phyloP scores from a whole-genome alignment of 2,329 filamentous ascomycete species.

The Lachnellula willkommii region DNA sequence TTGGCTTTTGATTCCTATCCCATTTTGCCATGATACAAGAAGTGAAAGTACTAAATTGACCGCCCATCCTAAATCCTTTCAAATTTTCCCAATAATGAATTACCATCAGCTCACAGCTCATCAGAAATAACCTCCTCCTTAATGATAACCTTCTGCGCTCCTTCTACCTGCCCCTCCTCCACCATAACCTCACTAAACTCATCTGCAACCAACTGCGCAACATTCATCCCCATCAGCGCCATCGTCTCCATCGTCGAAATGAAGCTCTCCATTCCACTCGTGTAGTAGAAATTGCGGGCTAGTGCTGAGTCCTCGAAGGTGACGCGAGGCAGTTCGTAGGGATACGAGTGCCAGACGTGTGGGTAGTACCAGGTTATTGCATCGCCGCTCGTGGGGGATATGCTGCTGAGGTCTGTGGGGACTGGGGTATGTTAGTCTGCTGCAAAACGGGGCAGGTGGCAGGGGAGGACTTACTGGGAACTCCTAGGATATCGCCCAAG shows the following conservation, averaged over 20 bases:
- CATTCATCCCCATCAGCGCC: conserved; percentile 83
- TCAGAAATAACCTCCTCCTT: neutral
- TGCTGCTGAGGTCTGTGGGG: conserved; percentile 20
- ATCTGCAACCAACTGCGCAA: conserved; percentile 66
- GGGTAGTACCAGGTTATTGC: conserved; percentile 72
- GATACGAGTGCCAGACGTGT: conserved; percentile 79
- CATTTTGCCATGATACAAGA: neutral
- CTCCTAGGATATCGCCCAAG: conserved; percentile 47
- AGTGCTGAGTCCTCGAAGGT: conserved; percentile 80
- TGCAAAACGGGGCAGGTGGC: no score
- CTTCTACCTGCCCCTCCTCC: neutral
- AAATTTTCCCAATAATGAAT: no score
- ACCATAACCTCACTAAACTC: conserved; percentile 39
- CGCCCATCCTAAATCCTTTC: neutral
- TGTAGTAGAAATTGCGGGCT: conserved; percentile 63
- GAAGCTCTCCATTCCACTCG: conserved; percentile 79
- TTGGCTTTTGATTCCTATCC: no score
- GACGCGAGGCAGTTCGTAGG: conserved; percentile 73
- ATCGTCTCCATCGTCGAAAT: conserved; percentile 98
- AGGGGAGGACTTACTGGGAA: conserved; percentile 12
- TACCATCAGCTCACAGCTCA: neutral
- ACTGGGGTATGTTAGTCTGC: conserved; percentile 30
- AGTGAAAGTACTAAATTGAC: neutral
- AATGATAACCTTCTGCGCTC: neutral
- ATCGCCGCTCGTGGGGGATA: conserved; percentile 39